Conservation (phyloP, 2,329 filamentous ascomycete species). For the Clonostachys rosea region DNA sequence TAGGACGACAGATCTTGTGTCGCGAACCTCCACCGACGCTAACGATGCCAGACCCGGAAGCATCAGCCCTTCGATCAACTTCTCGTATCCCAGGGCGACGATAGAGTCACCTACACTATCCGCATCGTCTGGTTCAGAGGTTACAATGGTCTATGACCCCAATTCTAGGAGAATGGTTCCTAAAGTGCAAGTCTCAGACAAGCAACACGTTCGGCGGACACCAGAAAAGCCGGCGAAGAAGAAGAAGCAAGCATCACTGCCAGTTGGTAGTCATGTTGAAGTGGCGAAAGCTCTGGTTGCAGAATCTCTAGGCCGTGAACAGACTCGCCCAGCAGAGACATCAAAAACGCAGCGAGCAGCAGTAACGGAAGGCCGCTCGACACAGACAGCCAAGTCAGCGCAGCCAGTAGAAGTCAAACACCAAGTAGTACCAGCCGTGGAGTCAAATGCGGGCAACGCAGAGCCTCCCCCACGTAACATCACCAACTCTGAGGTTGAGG, state of each 20-base stretch:
- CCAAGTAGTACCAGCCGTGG: too few species aligned
- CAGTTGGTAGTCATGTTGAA: background rate
- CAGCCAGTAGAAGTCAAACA: too few species aligned
- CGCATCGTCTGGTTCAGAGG: constrained; percentile 15
- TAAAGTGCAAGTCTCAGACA: constrained; percentile 27
- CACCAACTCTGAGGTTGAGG: too few species aligned
- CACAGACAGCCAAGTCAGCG: too few species aligned
- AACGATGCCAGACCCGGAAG: constrained; percentile 32
- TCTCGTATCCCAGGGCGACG: constrained; percentile 49
- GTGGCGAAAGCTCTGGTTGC: too few species aligned
- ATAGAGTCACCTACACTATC: constrained; percentile 25
- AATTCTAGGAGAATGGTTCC: constrained; percentile 61
- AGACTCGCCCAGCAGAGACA: too few species aligned
- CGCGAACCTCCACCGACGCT: constrained; percentile 22
- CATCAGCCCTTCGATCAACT: constrained; percentile 51
- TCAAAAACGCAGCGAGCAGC: too few species aligned
- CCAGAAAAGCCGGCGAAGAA: constrained; percentile 33
- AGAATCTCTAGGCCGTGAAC: too few species aligned
- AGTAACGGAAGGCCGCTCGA: too few species aligned
- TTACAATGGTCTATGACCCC: constrained; percentile 56
- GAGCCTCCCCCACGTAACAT: too few species aligned
- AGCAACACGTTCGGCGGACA: constrained; percentile 31
- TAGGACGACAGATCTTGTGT: constrained; percentile 35
- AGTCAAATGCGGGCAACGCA: too few species aligned
- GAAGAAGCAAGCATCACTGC: constrained; percentile 24